A percentile compares a stretch with the other conserved stretches of the same genome.
These are phyloP conservation scores for Euphorbia peplus DNA, from an alignment of 345 rosid genomes.

Conservation along the genomic window DNA sequence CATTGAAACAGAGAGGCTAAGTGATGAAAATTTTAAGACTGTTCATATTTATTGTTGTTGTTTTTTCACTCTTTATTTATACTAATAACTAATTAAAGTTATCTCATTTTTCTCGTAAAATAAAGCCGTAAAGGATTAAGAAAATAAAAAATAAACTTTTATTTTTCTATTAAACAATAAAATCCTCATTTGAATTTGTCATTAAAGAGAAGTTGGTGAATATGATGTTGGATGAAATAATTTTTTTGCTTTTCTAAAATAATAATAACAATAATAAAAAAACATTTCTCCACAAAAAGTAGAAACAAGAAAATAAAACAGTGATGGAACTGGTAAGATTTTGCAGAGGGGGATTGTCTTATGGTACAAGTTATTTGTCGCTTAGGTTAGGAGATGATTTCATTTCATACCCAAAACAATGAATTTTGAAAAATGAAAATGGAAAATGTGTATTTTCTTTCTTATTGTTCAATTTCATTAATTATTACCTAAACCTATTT, in stretches of 20 bases:
- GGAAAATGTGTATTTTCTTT: background rate
- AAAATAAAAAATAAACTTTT: too few species aligned
- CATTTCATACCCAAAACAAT: background rate
- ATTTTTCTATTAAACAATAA: background rate
- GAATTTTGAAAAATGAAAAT: too few species aligned
- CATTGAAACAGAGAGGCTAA: too few species aligned
- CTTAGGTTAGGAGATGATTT: background rate
- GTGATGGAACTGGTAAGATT: background rate
- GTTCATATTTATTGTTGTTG: too few species aligned
- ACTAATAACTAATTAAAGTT: too few species aligned
- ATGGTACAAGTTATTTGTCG: constrained; percentile 24
- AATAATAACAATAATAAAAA: too few species aligned
- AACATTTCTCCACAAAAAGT: background rate
- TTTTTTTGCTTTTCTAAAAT: too few species aligned
- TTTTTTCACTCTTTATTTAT: too few species aligned
- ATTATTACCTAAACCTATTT: background rate
- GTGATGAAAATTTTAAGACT: too few species aligned
- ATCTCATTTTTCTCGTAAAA: too few species aligned
- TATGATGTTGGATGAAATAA: background rate
- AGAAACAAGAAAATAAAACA: background rate
- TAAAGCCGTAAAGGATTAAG: too few species aligned
- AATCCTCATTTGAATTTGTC: background rate
- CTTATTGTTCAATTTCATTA: background rate
- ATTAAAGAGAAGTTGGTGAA: constrained; percentile 15
- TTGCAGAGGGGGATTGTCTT: constrained; percentile 13